phyloP scores from a whole-genome alignment of 768 basidiomycete species.

The Pleurotus pulmonarius region DNA sequence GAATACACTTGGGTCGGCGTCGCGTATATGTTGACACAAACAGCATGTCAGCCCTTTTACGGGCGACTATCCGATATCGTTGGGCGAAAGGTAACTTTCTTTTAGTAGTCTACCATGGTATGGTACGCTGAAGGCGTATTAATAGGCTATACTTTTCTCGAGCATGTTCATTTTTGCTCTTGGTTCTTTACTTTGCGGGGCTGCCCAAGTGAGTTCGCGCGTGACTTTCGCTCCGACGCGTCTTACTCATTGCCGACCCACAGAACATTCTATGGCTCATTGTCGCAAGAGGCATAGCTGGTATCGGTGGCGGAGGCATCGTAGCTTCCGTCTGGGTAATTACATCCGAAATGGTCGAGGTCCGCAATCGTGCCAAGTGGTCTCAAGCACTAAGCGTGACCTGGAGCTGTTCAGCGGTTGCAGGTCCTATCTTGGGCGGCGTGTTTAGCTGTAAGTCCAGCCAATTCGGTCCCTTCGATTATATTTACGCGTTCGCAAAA shows the following conservation, averaged over 20 bases:
- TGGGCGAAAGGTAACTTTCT: constrained; percentile 64
- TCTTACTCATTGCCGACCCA: constrained; percentile 5
- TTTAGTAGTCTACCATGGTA: background rate
- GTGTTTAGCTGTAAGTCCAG: constrained; percentile 65
- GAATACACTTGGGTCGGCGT: constrained; percentile 88
- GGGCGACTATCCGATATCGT: constrained; percentile 76
- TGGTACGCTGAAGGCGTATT: background rate
- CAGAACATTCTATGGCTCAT: constrained; percentile 65
- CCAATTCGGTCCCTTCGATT: constrained; percentile 4
- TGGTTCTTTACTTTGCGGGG: constrained; percentile 78
- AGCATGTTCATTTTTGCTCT: constrained; percentile 74
- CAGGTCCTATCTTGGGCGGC: constrained; percentile 81
- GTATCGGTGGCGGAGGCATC: constrained; percentile 85
- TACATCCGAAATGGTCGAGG: constrained; percentile 69
- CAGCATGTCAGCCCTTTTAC: constrained; percentile 81
- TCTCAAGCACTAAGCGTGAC: constrained; percentile 82
- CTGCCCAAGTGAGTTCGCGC: constrained; percentile 51
- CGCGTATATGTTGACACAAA: constrained; percentile 83
- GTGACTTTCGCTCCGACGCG: too few relatives aligned
- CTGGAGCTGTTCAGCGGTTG: constrained; percentile 83
- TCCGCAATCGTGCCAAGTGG: constrained; percentile 71
- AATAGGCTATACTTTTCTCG: constrained; percentile 61
- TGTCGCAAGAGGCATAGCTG: constrained; percentile 60
- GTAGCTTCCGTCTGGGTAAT: constrained; percentile 85
- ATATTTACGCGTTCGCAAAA: constrained; percentile 10